Evolutionary conservation across 1,139 yeast species (phyloP), one percentile per base, ranked within the genome.

Genomic region (Magnusiomyces paraingens): DNA sequence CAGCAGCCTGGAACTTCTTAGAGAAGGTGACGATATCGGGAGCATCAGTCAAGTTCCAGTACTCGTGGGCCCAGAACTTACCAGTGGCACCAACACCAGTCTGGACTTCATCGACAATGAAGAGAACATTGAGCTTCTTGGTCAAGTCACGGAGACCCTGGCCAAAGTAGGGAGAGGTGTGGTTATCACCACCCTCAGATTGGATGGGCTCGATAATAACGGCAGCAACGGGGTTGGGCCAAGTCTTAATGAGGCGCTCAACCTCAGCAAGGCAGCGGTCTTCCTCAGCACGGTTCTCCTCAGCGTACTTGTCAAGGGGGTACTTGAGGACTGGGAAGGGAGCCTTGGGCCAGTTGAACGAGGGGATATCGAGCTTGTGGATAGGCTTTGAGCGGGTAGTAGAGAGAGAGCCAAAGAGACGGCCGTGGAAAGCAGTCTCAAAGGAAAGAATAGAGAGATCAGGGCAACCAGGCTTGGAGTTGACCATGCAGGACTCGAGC

Each of bases 21-120:
- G 91, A 84, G 73, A 86, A 86, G 26, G 94, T 86, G 54, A 86
- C 91, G 70, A 86, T 78, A 69, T 86, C 95, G 48, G 94, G 88
- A 47, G 90, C 84, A 50, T 84, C 77, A 51, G 83, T 69, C 63
- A 86, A 74, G 66, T 84, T 75, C 76, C 86, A 86, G 73, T 84
- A 86, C 72, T 86, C 94, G 69, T 86, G 94, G 43, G 89, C 91
- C 95, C 95, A 86, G 76, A 86, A 75, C 61, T 77, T 77, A 64
- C 95, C 95, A 36, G 94, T 84, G 56, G 91, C 91, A 64, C 89
- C 94, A 56, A 86, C 86, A 67, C 95, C 95, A 54, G 94, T 86
- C 73, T 86, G 95, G 56, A 86, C 95, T 72, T 86, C 94, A 67
- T 86, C 94, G 58, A 85, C 81, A 62, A 86, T 86, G 74, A 86